Evolutionary conservation across 148 eudicot genomes (phyloP).

Genomic region (Polygonum aviculare): DNA sequence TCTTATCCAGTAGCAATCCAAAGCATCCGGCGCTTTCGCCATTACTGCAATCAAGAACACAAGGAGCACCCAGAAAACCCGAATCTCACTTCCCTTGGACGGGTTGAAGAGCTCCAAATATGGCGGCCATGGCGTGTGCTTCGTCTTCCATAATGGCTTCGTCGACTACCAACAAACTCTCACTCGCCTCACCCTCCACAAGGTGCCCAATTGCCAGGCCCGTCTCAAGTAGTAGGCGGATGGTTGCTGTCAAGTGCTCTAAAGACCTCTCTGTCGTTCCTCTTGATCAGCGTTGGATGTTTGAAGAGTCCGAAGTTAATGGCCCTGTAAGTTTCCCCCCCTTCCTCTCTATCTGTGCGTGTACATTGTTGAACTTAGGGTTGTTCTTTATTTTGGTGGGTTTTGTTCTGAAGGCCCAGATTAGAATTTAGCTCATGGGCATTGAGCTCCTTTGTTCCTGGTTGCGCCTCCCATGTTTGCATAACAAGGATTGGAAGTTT

Average conservation of each 20-base stretch:
- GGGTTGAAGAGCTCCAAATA: neutral
- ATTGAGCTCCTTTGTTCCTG: too few species aligned
- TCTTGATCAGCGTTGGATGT: conserved; percentile 80
- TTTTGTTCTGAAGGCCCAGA: neutral
- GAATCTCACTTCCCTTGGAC: neutral
- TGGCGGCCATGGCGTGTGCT: conserved; percentile 47
- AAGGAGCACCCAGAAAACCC: neutral
- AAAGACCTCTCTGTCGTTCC: conserved; percentile 36
- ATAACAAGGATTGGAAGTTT: too few species aligned
- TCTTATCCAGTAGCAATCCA: neutral
- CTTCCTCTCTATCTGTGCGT: neutral
- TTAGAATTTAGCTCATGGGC: too few species aligned
- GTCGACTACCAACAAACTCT: conserved; percentile 28
- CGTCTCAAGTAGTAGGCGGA: neutral
- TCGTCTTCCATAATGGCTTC: conserved; percentile 31
- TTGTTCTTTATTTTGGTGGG: neutral
- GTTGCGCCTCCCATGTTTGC: too few species aligned
- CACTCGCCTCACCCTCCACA: conserved; percentile 16
- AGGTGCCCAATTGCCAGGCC: neutral
- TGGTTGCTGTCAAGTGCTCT: conserved; percentile 16
- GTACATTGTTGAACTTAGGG: neutral
- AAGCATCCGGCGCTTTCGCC: neutral
- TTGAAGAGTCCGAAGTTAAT: conserved; percentile 34
- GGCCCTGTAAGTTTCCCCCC: conserved; percentile 46
- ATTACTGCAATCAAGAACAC: neutral